These are phyloP conservation scores for Dalbergia cochinchinensis DNA, from an alignment of 306 rosid genomes.

Conservation along the genomic window DNA sequence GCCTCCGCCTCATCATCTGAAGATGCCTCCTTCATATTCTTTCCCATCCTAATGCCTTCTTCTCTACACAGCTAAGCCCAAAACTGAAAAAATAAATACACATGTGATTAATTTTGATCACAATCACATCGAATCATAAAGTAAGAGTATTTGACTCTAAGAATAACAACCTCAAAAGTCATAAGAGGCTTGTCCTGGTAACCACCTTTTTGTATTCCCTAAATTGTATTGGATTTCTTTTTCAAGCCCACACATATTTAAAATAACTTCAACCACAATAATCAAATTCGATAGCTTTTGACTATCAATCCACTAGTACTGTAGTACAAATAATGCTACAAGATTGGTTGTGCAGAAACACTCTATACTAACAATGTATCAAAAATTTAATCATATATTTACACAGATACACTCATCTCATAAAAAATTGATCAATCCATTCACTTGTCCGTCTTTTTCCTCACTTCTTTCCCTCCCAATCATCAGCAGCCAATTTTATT, in stretches of 20 bases:
- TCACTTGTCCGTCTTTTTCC: background rate
- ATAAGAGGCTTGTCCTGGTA: no score
- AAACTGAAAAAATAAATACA: background rate
- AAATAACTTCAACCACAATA: no score
- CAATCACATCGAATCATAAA: background rate
- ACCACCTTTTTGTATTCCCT: no score
- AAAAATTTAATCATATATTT: background rate
- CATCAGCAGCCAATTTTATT: no score
- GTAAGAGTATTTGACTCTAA: background rate
- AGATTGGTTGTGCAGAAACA: no score
- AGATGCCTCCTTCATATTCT: slow-evolving; percentile 49
- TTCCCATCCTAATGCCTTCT: slow-evolving; percentile 35
- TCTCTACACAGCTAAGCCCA: slow-evolving; percentile 18
- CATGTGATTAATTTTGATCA: background rate
- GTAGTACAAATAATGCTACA: no score
- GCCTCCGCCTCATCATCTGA: slow-evolving; percentile 61
- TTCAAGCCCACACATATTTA: no score
- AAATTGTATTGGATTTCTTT: no score
- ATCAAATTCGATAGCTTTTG: no score
- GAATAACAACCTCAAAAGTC: no score
- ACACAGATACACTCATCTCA: background rate
- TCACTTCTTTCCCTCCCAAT: background rate
- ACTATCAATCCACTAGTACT: no score
- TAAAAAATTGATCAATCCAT: background rate
- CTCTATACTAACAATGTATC: no score